A percentile compares a stretch with the other conserved stretches of the same genome.
Evolutionary conservation across 2,329 filamentous ascomycete species (phyloP).

Genomic region (Epichloe elymi): DNA sequence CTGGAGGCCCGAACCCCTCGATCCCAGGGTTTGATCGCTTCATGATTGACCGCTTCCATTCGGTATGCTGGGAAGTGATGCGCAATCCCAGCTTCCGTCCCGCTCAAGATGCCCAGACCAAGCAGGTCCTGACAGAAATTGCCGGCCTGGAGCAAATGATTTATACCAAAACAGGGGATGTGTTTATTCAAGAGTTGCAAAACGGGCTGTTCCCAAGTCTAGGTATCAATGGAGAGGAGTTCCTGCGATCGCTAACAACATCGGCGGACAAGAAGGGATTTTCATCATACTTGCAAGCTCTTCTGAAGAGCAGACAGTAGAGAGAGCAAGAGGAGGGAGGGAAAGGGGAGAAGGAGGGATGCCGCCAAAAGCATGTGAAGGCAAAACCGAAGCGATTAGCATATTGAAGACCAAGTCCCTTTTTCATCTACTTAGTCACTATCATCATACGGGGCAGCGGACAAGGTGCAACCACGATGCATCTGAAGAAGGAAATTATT

Average conservation of each 20-base stretch:
- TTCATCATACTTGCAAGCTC: constrained; percentile 47
- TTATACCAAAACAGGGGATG: constrained; percentile 75
- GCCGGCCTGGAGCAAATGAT: constrained; percentile 79
- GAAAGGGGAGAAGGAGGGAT: not conserved
- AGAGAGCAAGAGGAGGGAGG: not conserved
- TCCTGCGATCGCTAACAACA: constrained; percentile 44
- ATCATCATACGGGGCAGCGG: not conserved
- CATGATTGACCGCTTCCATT: constrained; percentile 78
- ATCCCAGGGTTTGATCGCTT: constrained; percentile 88
- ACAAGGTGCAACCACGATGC: not conserved
- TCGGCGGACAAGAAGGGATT: constrained; percentile 47
- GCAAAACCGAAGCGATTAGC: not conserved
- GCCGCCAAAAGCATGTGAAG: not conserved
- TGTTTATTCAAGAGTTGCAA: constrained; percentile 60
- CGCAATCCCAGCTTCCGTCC: constrained; percentile 67
- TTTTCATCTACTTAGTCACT: not conserved
- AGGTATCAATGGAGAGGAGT: constrained; percentile 48
- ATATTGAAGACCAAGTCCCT: not conserved
- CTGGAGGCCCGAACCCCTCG: constrained; percentile 36
- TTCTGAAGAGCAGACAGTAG: constrained; percentile 35
- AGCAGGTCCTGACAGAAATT: constrained; percentile 78
- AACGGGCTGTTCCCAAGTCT: constrained; percentile 49
- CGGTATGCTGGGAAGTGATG: constrained; percentile 80
- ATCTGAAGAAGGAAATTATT: not conserved
- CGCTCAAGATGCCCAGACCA: constrained; percentile 70